phyloP scores from a whole-genome alignment of 768 basidiomycete genomes.

The Phlegmacium glaucopus region DNA sequence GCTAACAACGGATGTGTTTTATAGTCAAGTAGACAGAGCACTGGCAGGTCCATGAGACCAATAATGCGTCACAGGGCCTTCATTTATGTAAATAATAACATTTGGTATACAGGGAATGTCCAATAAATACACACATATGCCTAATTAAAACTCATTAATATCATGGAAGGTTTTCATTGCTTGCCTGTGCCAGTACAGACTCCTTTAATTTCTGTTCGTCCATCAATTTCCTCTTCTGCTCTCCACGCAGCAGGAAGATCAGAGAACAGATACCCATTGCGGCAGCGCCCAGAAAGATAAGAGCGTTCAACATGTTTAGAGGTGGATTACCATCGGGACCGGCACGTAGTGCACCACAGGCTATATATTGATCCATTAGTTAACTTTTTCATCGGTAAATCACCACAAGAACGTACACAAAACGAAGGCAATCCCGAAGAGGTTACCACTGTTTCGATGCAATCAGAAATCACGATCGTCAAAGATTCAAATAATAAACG shows the following conservation, averaged over 20 bases:
- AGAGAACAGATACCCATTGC: conserved; percentile 35
- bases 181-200: conserved; percentile 3
- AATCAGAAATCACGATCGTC: background rate
- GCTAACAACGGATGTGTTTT: background rate
- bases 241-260: conserved; percentile 54
- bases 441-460: conserved; percentile 49
- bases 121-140: too few relatives aligned
- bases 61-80: too few relatives aligned
- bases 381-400: background rate
- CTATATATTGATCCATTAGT: conserved; percentile 38
- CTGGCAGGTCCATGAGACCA: too few relatives aligned
- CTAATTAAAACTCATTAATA: too few relatives aligned
- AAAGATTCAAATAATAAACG: too few relatives aligned
- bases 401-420: conserved; percentile 42
- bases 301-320: conserved; percentile 63
- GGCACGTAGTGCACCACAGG: conserved; percentile 65
- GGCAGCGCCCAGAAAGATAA: conserved; percentile 64
- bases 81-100: too few relatives aligned
- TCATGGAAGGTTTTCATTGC: too few relatives aligned
- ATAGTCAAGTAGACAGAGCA: too few relatives aligned
- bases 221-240: conserved; percentile 56
- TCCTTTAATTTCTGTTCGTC: conserved; percentile 50
- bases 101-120: too few relatives aligned
- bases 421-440: conserved; percentile 59
- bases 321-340: conserved; percentile 60